Evolutionary conservation across 192 early-diverging fungal species (phyloP), one percentile per base, ranked within the genome.

Genomic region (Chytriomyces sp.): DNA sequence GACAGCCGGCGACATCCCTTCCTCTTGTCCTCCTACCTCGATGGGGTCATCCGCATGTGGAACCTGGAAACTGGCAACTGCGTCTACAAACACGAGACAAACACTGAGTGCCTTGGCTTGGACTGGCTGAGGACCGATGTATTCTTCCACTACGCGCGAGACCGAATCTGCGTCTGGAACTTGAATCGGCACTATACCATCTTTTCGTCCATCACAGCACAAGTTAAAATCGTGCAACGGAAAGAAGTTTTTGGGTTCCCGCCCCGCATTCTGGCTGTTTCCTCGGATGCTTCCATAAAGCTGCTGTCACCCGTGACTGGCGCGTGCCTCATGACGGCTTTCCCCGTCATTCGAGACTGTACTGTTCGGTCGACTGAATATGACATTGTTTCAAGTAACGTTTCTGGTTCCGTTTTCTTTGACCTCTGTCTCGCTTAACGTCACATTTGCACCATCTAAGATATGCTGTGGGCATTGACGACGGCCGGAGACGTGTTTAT

Each of bases 21-120:
- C 50, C 60, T 88, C 26, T 59, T 88, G 6, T 85, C 85, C 1
- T 86, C 82, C 43, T 87, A 83, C 5, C 26, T 79, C 28, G 87
- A 88, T 74, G 81, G 82, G 7, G 80, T 82, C 4, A 82, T 88
- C 5, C 43, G 83, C 46, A 82, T 88, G 81, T 88, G 87, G 87
- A 83, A 82, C 53, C 57, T 86, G 16, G 87, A 88, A 43, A 79
- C 28, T 45, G 87, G 87, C 1, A 64, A 48, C 24, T 85, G 77
- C 50, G 67, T 81, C 6, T 83, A 88, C 64, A 76, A 69, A 74
- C 28, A 79, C 45, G 67, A 83, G 45, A 83, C 77, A 45, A 64
- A 70, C 23, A 57, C 47, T 24, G 83, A 84, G 46, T 81, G 83
- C 64, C 26, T 84, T 28, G 86, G 86, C 8, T 61, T 87, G 7